Conservation (phyloP, 2,329 filamentous ascomycete genomes). For the Pyrenochaeta sp. region DNA sequence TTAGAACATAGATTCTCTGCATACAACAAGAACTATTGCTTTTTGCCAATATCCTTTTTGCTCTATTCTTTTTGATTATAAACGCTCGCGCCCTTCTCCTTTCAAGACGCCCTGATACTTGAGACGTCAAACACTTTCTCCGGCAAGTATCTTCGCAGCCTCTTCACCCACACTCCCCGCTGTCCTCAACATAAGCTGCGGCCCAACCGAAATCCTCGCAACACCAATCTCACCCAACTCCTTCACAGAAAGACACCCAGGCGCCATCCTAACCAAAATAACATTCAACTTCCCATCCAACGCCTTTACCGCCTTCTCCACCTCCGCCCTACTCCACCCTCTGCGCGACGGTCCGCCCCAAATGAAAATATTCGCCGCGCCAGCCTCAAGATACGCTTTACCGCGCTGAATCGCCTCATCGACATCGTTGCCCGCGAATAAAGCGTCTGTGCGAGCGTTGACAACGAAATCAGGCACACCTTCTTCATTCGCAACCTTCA, state of each 20-base stretch:
- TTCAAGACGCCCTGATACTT: neutral
- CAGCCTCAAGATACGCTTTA: slow-evolving; percentile 65
- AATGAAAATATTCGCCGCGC: slow-evolving; percentile 68
- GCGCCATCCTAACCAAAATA: slow-evolving; percentile 21
- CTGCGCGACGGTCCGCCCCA: slow-evolving; percentile 61
- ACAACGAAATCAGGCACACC: slow-evolving; percentile 60
- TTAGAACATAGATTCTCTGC: neutral
- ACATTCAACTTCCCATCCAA: slow-evolving; percentile 43
- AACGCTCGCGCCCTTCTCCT: neutral
- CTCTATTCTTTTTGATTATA: no score
- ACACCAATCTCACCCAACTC: slow-evolving; percentile 43
- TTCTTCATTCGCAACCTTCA: slow-evolving; percentile 55
- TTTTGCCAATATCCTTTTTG: neutral
- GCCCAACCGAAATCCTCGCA: slow-evolving; percentile 43
- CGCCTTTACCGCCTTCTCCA: slow-evolving; percentile 27
- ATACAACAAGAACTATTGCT: neutral
- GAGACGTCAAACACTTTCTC: slow-evolving; percentile 5
- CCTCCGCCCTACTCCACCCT: slow-evolving; percentile 42
- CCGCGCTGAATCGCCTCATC: slow-evolving; percentile 63
- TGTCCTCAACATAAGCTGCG: slow-evolving; percentile 35
- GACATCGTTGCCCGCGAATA: slow-evolving; percentile 54
- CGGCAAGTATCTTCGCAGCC: slow-evolving; percentile 27
- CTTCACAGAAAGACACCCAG: slow-evolving; percentile 29
- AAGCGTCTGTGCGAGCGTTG: slow-evolving; percentile 64
- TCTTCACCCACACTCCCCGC: slow-evolving; percentile 22